Evolutionary conservation across 805 yeast species (phyloP), one percentile per base, ranked within the genome.

Genomic region (Kazachstania kunashirensis): DNA sequence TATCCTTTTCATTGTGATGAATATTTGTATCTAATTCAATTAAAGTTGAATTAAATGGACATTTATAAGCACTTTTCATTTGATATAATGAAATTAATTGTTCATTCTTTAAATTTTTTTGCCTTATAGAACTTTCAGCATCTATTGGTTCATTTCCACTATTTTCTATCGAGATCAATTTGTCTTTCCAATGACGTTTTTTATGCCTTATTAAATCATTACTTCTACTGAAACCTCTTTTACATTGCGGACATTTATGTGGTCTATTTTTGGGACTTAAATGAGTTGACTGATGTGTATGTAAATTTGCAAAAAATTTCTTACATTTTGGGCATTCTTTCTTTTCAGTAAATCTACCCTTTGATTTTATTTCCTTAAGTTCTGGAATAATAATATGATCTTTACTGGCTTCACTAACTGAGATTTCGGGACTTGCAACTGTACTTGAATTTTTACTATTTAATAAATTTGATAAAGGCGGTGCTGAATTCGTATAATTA

Each of bases 151-250:
- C 16, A 13, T 21, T 20, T 10, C n/a, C 24, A 13, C 14, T 20
- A 11, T 17, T 19, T 19, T 19, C 25, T 2, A 19, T 12, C 9
- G 33, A 20, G 6, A 29, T 13, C 6, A 36, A 31, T 23, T 52
- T 52, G 47, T 79, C 89, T 47, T 81, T 80, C 70, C 86, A 73
- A 57, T 86, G 96, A 40, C 89, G 73, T 59, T 84, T 85, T 50
- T 78, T 76, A 57, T 86, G 96, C 42, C 96, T 70, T 45, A 79
- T 72, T 46, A 88, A 64, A 56, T 86, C 96, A 55, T 88, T 88
- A 27, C 88, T 79, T 41, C 96, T 68, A 13, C 92, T 84, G 61
- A 86, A 86, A 2, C 95, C 94, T 41, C 95, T 73, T 24, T 72
- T 67, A 57, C 96, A 86, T 24, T 75, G 73, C 29, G 73, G 66